Percentiles rank a stretch among this genome's conserved stretches.
phyloP scores from a whole-genome alignment of 352 stramenopile genomes.

The Globisporangium camurandrum region DNA sequence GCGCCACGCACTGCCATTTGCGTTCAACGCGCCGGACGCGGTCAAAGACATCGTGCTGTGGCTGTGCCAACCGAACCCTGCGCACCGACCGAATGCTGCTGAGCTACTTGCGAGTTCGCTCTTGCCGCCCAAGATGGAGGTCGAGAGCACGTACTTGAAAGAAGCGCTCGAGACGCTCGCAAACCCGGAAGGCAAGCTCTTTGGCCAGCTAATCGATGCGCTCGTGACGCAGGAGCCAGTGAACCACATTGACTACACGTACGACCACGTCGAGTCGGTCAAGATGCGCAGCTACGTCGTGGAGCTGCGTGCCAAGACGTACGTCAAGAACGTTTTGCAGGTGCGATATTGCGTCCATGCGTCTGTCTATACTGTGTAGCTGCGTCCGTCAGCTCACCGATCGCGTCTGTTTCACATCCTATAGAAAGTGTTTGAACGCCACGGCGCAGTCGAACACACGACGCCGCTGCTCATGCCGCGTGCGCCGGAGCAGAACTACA shows the following conservation, averaged over 20 bases:
- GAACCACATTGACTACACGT: slow-evolving; percentile 82
- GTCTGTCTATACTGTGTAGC: neutral
- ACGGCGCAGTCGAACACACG: slow-evolving; percentile 69
- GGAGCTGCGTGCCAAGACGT: slow-evolving; percentile 56
- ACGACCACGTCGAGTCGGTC: slow-evolving; percentile 73
- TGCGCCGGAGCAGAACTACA: slow-evolving; percentile 57
- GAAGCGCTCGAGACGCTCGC: slow-evolving; percentile 81
- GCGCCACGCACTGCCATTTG: slow-evolving; percentile 41
- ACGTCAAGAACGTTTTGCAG: slow-evolving; percentile 61
- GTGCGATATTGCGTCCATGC: slow-evolving; percentile 16
- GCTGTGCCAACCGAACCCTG: slow-evolving; percentile 77
- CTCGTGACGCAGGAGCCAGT: slow-evolving; percentile 67
- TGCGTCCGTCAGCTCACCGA: neutral
- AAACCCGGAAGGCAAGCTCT: slow-evolving; percentile 88
- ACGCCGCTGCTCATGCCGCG: slow-evolving; percentile 77
- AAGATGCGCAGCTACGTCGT: slow-evolving; percentile 65
- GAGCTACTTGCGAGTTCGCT: slow-evolving; percentile 64
- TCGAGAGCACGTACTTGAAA: slow-evolving; percentile 75
- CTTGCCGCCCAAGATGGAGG: slow-evolving; percentile 76
- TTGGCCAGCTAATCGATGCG: slow-evolving; percentile 75
- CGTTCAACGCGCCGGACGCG: slow-evolving; percentile 59
- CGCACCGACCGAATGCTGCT: slow-evolving; percentile 55
- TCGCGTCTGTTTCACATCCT: slow-evolving; percentile 2
- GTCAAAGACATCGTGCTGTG: slow-evolving; percentile 86
- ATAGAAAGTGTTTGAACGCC: slow-evolving; percentile 78